Percentiles rank a stretch among this genome's conserved stretches.
Conservation (phyloP, 2,329 filamentous ascomycete genomes). For the Paraphoma chrysanthemicola region DNA sequence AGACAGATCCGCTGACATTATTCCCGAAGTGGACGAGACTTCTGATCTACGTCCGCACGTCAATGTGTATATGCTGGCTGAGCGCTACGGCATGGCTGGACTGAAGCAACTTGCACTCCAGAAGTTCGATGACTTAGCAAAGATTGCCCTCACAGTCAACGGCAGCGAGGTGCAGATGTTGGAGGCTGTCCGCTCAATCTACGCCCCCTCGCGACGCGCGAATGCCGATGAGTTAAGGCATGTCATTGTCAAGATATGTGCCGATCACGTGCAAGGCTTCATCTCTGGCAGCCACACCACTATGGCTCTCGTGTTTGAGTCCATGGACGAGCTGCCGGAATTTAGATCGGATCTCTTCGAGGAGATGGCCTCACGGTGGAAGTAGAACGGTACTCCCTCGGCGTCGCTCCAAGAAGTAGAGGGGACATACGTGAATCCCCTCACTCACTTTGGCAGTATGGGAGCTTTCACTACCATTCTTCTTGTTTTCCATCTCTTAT, state of each 20-base stretch:
- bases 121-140: slow-evolving; percentile 35
- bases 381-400: slow-evolving; percentile 9
- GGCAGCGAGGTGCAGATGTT: slow-evolving; percentile 34
- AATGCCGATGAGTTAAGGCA: slow-evolving; percentile 30
- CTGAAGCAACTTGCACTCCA: slow-evolving; percentile 31
- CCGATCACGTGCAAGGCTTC: slow-evolving; percentile 37
- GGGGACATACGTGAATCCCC: background rate
- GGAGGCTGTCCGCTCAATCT: slow-evolving; percentile 33
- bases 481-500: background rate
- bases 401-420: background rate
- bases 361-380: slow-evolving; percentile 35
- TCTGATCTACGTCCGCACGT: slow-evolving; percentile 34
- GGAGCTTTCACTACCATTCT: background rate
- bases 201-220: slow-evolving; percentile 26
- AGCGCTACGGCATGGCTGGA: slow-evolving; percentile 34
- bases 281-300: slow-evolving; percentile 35
- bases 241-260: slow-evolving; percentile 33
- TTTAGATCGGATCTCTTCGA: slow-evolving; percentile 40
- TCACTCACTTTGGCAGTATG: background rate
- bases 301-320: slow-evolving; percentile 32
- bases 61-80: slow-evolving; percentile 37
- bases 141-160: slow-evolving; percentile 25
- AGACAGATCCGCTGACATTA: slow-evolving; percentile 27
- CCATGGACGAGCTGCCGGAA: slow-evolving; percentile 40
- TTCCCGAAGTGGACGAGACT: slow-evolving; percentile 24